Evolutionary conservation across 306 rosid genomes (phyloP).

Genomic region (Fagus sylvatica): DNA sequence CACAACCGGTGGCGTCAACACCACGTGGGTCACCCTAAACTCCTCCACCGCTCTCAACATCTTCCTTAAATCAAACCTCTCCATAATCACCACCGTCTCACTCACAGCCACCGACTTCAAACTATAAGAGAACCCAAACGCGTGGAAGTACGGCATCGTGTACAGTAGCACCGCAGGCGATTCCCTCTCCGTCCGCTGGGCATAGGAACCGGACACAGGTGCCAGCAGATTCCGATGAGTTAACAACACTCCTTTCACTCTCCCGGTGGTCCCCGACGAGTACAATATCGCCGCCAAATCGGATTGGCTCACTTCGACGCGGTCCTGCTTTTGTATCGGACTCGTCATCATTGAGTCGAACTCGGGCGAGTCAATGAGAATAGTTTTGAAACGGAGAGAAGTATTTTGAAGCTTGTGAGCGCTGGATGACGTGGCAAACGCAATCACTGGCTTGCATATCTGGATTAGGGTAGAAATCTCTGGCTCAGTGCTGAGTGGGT

Average conservation of each 20-base stretch:
- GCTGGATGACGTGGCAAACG: constrained; percentile 36
- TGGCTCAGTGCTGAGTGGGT: constrained; percentile 43
- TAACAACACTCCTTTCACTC: constrained; percentile 48
- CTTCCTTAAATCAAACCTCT: constrained; percentile 33
- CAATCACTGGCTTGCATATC: constrained; percentile 37
- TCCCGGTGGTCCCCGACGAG: constrained; percentile 68
- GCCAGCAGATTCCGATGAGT: constrained; percentile 54
- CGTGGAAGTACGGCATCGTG: constrained; percentile 52
- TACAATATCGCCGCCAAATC: constrained; percentile 51
- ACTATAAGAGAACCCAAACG: constrained; percentile 38
- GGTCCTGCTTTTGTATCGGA: background rate
- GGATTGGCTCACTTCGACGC: constrained; percentile 40
- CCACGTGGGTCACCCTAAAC: constrained; percentile 37
- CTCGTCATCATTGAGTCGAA: constrained; percentile 37
- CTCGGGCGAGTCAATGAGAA: constrained; percentile 53
- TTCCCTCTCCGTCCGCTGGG: constrained; percentile 11
- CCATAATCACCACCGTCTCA: constrained; percentile 50
- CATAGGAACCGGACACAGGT: constrained; percentile 4
- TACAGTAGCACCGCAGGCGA: constrained; percentile 35
- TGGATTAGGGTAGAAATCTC: constrained; percentile 36
- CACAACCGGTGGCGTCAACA: constrained; percentile 40
- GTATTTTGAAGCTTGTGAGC: constrained; percentile 3
- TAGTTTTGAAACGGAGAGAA: constrained; percentile 1
- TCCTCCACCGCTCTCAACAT: constrained; percentile 47
- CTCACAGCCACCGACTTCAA: constrained; percentile 32